Evolutionary conservation across 2,329 filamentous ascomycete genomes (phyloP), one percentile per base, ranked within the genome.

Genomic region (Monosporascus cannonballus): DNA sequence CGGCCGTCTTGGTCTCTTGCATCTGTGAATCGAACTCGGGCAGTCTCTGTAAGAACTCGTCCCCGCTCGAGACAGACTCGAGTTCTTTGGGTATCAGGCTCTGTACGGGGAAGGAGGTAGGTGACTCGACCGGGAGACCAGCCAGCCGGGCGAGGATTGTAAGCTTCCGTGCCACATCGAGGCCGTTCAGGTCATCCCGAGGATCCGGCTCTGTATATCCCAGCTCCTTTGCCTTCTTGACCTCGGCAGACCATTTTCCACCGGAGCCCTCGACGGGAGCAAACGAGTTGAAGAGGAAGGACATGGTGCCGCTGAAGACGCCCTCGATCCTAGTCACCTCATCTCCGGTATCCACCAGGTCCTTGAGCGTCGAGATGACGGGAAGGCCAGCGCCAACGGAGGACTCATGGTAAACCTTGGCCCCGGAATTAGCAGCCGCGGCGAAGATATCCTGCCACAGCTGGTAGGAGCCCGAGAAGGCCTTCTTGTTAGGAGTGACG

Each of bases 401-500:
- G 41, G 90, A 92, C 74, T 99, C 94, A 70, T 99, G 94, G 78
- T 94, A 97, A 54, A 97, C 79, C 67, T 90, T 88, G 44, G 92
- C 89, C 44, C 87, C 87, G 1, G 81, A 82, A 30, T 80, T 77
- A 47, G 80, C 77, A 1, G 91, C 86, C 1, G 89, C 80, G 3
- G 76, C 73, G 71, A 96, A 95, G 67, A 99, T 96, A 57, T 88
- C 83, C 65, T 89, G 81, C 92, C 93, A 99, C 52, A 96, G 76
- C 61, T 84, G 77, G 64, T 89, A 85, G 46, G 83, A 84, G 53
- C 88, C 85, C 0, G 90, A 95, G 73, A 99, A 99, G 15, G 89
- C 93, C 74, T 99, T 99, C 78, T 99, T 99, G 79, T 97, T 99
- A 44, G 94, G 92, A 1, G 94, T 99, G 27, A 97, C 90, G 63